A percentile compares a stretch with the other conserved stretches of the same genome.
Conservation (phyloP, 2,329 filamentous ascomycete species). For the Fusarium brevicatenulatum region DNA sequence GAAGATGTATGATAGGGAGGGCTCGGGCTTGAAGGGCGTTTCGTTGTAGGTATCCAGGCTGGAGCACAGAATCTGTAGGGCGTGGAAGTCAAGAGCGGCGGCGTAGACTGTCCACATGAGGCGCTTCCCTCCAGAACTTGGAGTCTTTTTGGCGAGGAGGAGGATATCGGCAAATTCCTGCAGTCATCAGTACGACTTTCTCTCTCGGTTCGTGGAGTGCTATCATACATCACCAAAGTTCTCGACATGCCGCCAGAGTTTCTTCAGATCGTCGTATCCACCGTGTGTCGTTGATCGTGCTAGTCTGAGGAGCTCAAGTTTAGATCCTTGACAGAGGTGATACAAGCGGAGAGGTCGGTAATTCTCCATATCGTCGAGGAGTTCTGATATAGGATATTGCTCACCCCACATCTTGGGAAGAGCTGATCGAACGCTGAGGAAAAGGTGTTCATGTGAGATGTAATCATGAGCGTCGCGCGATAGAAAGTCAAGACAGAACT, state of each 20-base stretch:
- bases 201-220: too few relatives aligned
- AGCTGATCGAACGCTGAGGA: slow-evolving; percentile 29
- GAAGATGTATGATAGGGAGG: slow-evolving; percentile 16
- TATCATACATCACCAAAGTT: slow-evolving; percentile 31
- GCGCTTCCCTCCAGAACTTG: slow-evolving; percentile 27
- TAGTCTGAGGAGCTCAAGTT: slow-evolving; percentile 29
- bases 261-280: not conserved
- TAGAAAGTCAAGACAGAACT: slow-evolving; percentile 34
- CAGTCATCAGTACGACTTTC: too few relatives aligned
- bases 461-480: slow-evolving; percentile 34
- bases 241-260: slow-evolving; percentile 24
- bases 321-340: slow-evolving; percentile 35
- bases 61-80: slow-evolving; percentile 20
- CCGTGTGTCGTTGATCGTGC: slow-evolving; percentile 3
- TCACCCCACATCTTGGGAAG: slow-evolving; percentile 40
- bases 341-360: slow-evolving; percentile 30
- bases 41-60: not conserved
- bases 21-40: not conserved
- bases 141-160: not conserved
- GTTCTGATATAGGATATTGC: slow-evolving; percentile 28
- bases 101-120: slow-evolving; percentile 41
- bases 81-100: slow-evolving; percentile 33
- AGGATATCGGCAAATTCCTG: slow-evolving; percentile 39
- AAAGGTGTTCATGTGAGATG: slow-evolving; percentile 37
- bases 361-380: slow-evolving; percentile 37